Conservation (phyloP, 1,284 basidiomycete genomes). For the Moniliophthora roreri region DNA sequence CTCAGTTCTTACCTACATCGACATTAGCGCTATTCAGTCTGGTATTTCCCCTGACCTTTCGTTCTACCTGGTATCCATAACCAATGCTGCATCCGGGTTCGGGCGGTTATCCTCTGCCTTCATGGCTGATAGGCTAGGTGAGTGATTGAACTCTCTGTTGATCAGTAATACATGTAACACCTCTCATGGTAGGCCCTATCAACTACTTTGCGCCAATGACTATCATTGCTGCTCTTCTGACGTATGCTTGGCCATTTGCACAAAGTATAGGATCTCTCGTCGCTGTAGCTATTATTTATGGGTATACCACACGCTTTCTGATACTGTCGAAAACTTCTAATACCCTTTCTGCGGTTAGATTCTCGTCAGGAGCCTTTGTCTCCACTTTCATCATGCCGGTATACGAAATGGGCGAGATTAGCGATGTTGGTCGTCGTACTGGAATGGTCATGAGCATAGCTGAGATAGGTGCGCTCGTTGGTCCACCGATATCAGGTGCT, state of each 20-base stretch:
- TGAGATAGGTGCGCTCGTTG: conserved; percentile 45
- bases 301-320: conserved; percentile 29
- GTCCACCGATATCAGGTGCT: conserved; percentile 59
- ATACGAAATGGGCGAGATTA: conserved; percentile 51
- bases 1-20: conserved; percentile 49
- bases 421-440: conserved; percentile 59
- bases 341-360: conserved; percentile 30
- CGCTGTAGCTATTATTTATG: conserved; percentile 46
- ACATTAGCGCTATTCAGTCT: conserved; percentile 38
- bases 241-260: conserved; percentile 53
- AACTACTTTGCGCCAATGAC: conserved; percentile 51
- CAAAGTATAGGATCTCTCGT: conserved; percentile 34
- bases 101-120: conserved; percentile 41
- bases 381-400: conserved; percentile 49
- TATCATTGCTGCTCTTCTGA: conserved; percentile 42
- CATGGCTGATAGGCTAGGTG: conserved; percentile 40
- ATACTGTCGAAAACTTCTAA: not conserved
- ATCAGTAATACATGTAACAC: not conserved
- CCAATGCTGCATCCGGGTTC: conserved; percentile 43
- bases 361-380: conserved; percentile 50
- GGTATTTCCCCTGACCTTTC: conserved; percentile 44
- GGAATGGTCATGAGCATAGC: conserved; percentile 58
- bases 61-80: conserved; percentile 51
- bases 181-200: conserved; percentile 36
- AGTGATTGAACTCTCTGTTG: conserved; percentile 3